These are phyloP conservation scores for Cicer bijugum DNA, from an alignment of 306 rosid genomes.

Conservation along the genomic window DNA sequence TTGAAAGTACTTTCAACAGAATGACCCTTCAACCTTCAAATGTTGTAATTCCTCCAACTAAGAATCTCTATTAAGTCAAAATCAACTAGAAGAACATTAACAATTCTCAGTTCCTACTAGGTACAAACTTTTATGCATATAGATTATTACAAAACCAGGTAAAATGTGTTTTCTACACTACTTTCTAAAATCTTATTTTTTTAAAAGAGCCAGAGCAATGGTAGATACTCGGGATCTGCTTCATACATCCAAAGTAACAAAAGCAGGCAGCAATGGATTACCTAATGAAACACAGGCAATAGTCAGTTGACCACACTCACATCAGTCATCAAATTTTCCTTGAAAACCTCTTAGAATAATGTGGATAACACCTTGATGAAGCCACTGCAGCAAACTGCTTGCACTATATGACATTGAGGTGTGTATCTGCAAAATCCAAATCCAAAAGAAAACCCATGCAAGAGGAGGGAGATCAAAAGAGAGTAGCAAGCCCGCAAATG, in stretches of 20 bases:
- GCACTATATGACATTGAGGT: conserved; percentile 41
- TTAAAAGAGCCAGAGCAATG: conserved; percentile 32
- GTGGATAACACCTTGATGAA: conserved; percentile 38
- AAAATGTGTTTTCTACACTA: conserved; percentile 19
- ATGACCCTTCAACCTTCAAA: conserved; percentile 33
- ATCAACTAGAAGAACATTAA: conserved; percentile 35
- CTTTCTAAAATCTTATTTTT: conserved; percentile 14
- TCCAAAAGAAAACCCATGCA: conserved; percentile 38
- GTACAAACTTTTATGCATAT: conserved; percentile 31
- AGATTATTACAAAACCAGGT: conserved; percentile 36
- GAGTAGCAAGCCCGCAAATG: conserved; percentile 42
- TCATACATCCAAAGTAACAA: conserved; percentile 12
- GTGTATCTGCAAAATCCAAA: conserved; percentile 47
- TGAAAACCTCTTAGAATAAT: conserved; percentile 19
- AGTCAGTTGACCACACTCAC: conserved; percentile 20
- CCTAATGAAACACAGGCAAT: conserved; percentile 32
- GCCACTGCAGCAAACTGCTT: conserved; percentile 42
- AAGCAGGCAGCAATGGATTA: conserved; percentile 31
- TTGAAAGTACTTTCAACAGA: conserved; percentile 35
- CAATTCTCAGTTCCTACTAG: conserved; percentile 32
- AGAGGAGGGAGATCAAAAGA: conserved; percentile 33
- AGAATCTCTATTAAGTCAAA: conserved; percentile 40
- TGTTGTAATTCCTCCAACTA: conserved; percentile 29
- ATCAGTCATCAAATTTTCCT: conserved; percentile 4
- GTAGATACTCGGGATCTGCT: conserved; percentile 41